Base-by-base conservation (phyloP, 2,329 filamentous ascomycete genomes). In the Stylonectria norvegica region DNA sequence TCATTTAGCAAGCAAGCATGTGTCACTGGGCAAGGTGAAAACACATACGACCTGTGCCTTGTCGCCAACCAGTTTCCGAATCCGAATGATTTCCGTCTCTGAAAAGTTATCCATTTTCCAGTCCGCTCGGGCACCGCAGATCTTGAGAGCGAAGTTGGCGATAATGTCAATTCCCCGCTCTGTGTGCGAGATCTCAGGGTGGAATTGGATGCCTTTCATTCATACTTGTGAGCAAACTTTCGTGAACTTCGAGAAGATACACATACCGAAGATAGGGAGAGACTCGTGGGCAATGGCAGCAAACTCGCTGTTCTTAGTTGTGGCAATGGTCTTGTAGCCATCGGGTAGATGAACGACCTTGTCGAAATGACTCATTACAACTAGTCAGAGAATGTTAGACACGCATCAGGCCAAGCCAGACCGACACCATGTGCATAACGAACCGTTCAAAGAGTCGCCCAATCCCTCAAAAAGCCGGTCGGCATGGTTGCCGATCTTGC, bases 41-140 rank as follows among this genome's bases (percentile, higher is more conserved):
- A 29, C 68, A 38, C 72, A 62, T 30, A 30, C 28, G 38, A 95
- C 91, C 59, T 93, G 91, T 2, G 79, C 89, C 40, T 77, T 83
- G 19, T 83, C 76, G 16, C 93, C 93, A 29, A 96, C 89, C 22
- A 95, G 73, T 19, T 82, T 75, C 20, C 88, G 76, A 58, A 97
- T 96, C 42, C 89, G 78, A 28, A 71, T 66, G 50, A 96, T 86
- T 66, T 95, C 89, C 58, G 86, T 77, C 47, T 87, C 78, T 7
- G 87, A 74, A 58, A 97, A 97, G 55, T 85, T 81, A 42, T 72
- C 73, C 90, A 96, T 96, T 3, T 76, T 83, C 91, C 91, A 97
- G 60, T 88, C 78, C 43, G 81, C 76, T 43, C 75, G 68, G 4
- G 86, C 88, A 20, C 79, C 76, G 66, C 90, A 97, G 49, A 97